Conservation (phyloP, 2,329 filamentous ascomycete genomes). For the Pseudofabraea citricarpa region DNA sequence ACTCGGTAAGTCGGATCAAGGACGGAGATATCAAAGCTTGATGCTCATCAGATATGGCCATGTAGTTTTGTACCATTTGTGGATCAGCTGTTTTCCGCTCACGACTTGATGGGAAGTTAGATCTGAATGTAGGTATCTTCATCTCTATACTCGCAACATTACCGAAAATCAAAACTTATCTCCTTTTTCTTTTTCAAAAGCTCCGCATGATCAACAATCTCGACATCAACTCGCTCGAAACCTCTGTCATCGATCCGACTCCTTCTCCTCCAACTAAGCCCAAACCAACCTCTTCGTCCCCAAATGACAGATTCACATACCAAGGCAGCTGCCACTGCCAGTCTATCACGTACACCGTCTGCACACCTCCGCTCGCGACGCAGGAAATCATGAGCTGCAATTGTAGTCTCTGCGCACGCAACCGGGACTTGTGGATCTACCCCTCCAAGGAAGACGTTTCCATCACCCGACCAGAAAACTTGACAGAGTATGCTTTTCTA, state of each 20-base stretch:
- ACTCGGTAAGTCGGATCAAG: not conserved
- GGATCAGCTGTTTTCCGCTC: conserved; percentile 33
- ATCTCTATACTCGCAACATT: too few species aligned
- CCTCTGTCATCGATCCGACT: not conserved
- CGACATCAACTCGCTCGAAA: not conserved
- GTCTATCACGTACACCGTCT: not conserved
- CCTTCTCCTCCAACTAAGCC: not conserved
- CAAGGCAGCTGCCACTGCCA: not conserved
- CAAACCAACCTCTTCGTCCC: not conserved
- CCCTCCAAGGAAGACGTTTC: not conserved
- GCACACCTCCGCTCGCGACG: not conserved
- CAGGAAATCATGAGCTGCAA: not conserved
- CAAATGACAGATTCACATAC: not conserved
- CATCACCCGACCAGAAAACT: not conserved
- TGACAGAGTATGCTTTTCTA: not conserved
- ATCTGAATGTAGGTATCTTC: not conserved
- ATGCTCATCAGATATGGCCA: not conserved
- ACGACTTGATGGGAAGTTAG: not conserved
- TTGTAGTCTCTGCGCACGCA: not conserved
- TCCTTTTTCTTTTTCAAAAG: not conserved
- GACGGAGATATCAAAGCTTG: not conserved
- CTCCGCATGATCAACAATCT: not conserved
- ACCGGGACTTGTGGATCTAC: not conserved
- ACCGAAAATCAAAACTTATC: too few species aligned
- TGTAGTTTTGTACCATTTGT: conserved; percentile 50